phyloP scores from a whole-genome alignment of 2,329 filamentous ascomycete species.

The Fusarium humuli region DNA sequence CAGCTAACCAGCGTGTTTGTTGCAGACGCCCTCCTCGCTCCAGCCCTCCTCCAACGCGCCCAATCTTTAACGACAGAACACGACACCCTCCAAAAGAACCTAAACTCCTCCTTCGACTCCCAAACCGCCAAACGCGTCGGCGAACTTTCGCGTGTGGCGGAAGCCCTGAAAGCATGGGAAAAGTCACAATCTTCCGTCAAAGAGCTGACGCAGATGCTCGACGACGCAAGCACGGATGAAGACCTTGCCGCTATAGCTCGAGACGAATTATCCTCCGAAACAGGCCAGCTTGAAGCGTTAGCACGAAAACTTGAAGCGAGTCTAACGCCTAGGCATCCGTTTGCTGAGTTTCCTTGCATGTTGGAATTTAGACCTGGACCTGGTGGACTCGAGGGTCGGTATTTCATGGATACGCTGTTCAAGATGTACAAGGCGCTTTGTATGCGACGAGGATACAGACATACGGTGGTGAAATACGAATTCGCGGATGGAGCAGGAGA shows the following conservation, averaged over 20 bases:
- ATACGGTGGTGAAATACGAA: conserved; percentile 83
- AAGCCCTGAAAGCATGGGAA: conserved; percentile 70
- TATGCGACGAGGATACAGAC: conserved; percentile 72
- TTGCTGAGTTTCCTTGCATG: conserved; percentile 88
- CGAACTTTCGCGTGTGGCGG: conserved; percentile 68
- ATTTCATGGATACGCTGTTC: conserved; percentile 88
- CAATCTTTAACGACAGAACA: conserved; percentile 69
- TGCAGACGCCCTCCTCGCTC: conserved; percentile 55
- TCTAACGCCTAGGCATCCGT: conserved; percentile 89
- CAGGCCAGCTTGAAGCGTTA: conserved; percentile 70
- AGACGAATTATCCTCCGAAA: conserved; percentile 82
- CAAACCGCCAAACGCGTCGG: conserved; percentile 69
- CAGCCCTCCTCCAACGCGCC: conserved; percentile 70
- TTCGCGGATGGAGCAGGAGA: conserved; percentile 72
- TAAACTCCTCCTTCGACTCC: conserved; percentile 67
- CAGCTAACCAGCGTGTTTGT: no score
- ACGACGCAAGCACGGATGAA: conserved; percentile 61
- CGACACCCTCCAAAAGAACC: conserved; percentile 61
- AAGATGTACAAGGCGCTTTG: conserved; percentile 92
- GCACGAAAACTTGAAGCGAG: conserved; percentile 77
- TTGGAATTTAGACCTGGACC: conserved; percentile 93
- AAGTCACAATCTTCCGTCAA: conserved; percentile 62
- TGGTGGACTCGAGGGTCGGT: conserved; percentile 88
- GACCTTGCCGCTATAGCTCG: conserved; percentile 82
- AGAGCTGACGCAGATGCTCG: conserved; percentile 65